Evolutionary conservation across 768 basidiomycete genomes (phyloP).

Genomic region (Leccinum barrowsii): DNA sequence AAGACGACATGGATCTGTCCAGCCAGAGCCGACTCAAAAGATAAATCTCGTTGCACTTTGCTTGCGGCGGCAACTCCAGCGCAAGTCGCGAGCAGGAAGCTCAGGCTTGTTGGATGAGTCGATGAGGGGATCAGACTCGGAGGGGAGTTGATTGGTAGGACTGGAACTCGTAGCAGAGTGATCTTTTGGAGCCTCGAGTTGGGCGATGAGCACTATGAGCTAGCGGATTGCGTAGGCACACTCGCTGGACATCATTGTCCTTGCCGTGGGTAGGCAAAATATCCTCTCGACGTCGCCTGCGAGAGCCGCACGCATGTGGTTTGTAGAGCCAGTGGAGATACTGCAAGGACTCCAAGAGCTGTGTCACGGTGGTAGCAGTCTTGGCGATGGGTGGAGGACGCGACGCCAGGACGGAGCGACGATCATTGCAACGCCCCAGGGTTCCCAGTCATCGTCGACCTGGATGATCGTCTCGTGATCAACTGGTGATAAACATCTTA

Average conservation of each 20-base stretch:
- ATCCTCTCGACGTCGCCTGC: slow-evolving; percentile 30
- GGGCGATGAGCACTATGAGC: slow-evolving; percentile 63
- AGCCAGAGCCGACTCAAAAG: not conserved
- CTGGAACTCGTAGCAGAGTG: not conserved
- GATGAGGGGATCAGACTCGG: not conserved
- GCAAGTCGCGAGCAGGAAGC: slow-evolving; percentile 62
- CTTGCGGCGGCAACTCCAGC: slow-evolving; percentile 66
- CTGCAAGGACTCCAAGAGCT: slow-evolving; percentile 41
- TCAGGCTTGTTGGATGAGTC: slow-evolving; percentile 44
- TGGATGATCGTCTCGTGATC: too few relatives aligned
- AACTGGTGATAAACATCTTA: too few relatives aligned
- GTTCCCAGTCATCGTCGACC: too few relatives aligned
- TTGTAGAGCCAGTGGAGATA: slow-evolving; percentile 56
- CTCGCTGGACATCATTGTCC: slow-evolving; percentile 34
- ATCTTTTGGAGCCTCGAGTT: slow-evolving; percentile 23
- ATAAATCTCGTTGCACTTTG: slow-evolving; percentile 39
- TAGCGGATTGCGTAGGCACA: slow-evolving; percentile 65
- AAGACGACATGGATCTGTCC: slow-evolving; percentile 41
- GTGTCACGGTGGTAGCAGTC: slow-evolving; percentile 26
- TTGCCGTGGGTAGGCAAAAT: not conserved
- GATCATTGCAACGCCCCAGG: too few relatives aligned
- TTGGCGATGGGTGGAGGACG: slow-evolving; percentile 50
- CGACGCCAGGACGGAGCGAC: too few relatives aligned
- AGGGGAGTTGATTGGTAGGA: not conserved
- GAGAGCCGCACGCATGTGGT: slow-evolving; percentile 60